phyloP scores from a whole-genome alignment of 2,329 filamentous ascomycete genomes.

The Fusarium vanettenii region DNA sequence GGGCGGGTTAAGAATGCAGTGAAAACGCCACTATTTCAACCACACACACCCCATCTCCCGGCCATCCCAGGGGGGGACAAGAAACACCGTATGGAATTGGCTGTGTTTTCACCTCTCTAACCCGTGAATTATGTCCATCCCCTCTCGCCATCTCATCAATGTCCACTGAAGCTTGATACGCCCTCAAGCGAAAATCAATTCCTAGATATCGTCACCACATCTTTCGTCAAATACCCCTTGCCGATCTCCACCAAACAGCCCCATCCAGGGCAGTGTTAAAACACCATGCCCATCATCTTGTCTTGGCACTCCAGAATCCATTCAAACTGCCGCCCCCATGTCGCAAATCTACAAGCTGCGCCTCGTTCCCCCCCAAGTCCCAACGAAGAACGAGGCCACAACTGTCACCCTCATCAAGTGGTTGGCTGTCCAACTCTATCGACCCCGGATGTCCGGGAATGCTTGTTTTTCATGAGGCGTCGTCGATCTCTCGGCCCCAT shows the following conservation, averaged over 20 bases:
- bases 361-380: constrained; percentile 17
- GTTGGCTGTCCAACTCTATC: constrained; percentile 16
- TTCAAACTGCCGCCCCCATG: background rate
- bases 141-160: background rate
- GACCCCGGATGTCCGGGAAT: constrained; percentile 3
- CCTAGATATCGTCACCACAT: background rate
- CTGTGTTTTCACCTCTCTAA: background rate
- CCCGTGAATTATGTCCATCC: background rate
- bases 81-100: background rate
- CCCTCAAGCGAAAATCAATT: background rate
- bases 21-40: too few species aligned
- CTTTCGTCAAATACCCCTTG: background rate
- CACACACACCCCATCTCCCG: too few species aligned
- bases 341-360: constrained; percentile 32
- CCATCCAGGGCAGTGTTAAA: constrained; percentile 15
- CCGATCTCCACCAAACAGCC: background rate
- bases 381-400: background rate
- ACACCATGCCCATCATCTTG: background rate
- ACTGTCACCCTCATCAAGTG: constrained; percentile 29
- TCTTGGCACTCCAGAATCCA: constrained; percentile 23
- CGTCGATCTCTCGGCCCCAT: background rate
- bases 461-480: background rate
- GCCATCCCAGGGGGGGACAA: too few species aligned
- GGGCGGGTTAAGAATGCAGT: background rate
- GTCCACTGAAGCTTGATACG: background rate